These are phyloP conservation scores for Emericellopsis terricola DNA, from an alignment of 495 filamentous ascomycete genomes.

Conservation along the genomic window DNA sequence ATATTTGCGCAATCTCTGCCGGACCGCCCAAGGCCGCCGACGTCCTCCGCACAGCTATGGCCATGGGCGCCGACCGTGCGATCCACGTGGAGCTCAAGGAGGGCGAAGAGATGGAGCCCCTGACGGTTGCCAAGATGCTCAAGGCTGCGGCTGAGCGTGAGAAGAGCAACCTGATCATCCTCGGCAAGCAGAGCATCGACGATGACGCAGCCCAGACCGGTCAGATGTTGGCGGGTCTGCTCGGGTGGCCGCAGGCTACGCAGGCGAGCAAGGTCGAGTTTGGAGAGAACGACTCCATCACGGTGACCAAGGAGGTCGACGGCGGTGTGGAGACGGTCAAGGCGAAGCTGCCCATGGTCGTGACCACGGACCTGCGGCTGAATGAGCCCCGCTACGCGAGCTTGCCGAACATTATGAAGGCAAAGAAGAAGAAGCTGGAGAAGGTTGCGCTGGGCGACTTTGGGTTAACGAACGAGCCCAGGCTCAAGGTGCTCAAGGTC, in stretches of 20 bases:
- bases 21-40: constrained; percentile 77
- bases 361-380: constrained; percentile 87
- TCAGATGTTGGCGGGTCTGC: constrained; percentile 86
- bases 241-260: constrained; percentile 88
- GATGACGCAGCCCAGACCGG: constrained; percentile 93
- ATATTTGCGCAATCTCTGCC: constrained; percentile 78
- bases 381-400: constrained; percentile 93
- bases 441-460: constrained; percentile 75
- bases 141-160: constrained; percentile 58
- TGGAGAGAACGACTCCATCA: constrained; percentile 37
- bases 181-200: constrained; percentile 96
- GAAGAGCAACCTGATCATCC: constrained; percentile 74
- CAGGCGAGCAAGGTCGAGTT: constrained; percentile 74
- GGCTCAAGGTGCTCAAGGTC: constrained; percentile 79
- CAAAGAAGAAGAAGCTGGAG: constrained; percentile 96
- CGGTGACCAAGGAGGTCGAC: constrained; percentile 82
- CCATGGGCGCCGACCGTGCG: constrained; percentile 87
- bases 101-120: constrained; percentile 60
- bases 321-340: constrained; percentile 82
- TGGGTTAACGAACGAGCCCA: constrained; percentile 50
- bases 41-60: constrained; percentile 86
- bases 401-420: constrained; percentile 98
- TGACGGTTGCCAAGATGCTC: constrained; percentile 80
- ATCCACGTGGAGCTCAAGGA: constrained; percentile 66
- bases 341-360: constrained; percentile 69